A percentile compares a stretch with the other conserved stretches of the same genome.
phyloP scores from a whole-genome alignment of 768 basidiomycete genomes.

The Phylloporus sp. region DNA sequence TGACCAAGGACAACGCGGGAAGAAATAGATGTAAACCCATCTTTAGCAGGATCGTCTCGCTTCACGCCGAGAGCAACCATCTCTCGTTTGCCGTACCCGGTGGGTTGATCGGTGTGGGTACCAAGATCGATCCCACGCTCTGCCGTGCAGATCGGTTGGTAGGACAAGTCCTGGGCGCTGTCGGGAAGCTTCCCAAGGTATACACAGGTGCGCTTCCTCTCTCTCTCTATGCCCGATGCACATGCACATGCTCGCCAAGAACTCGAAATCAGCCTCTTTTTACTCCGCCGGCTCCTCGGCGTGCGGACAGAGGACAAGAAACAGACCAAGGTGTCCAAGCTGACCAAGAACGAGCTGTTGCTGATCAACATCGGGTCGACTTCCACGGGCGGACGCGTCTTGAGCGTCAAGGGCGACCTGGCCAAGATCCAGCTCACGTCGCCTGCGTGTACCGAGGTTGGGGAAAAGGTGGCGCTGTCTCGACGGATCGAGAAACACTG shows the following conservation, averaged over 20 bases:
- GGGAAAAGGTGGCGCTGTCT: slow-evolving; percentile 95
- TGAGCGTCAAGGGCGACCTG: slow-evolving; percentile 91
- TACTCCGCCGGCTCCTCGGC: slow-evolving; percentile 92
- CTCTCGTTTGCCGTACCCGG: slow-evolving; percentile 95
- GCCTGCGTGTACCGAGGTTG: slow-evolving; percentile 94
- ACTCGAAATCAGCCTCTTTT: slow-evolving; percentile 89
- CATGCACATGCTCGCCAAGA: slow-evolving; percentile 36
- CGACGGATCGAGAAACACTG: slow-evolving; percentile 97
- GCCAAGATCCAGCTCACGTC: slow-evolving; percentile 92
- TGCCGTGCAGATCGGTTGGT: slow-evolving; percentile 96
- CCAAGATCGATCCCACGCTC: slow-evolving; percentile 91
- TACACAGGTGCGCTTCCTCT: slow-evolving; percentile 60
- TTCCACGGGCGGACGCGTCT: slow-evolving; percentile 92
- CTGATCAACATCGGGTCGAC: slow-evolving; percentile 99
- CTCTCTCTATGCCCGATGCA: too few species aligned
- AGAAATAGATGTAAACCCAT: slow-evolving; percentile 92
- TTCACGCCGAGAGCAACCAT: slow-evolving; percentile 94
- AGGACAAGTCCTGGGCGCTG: slow-evolving; percentile 92
- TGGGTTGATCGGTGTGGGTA: slow-evolving; percentile 97
- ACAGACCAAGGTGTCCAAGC: slow-evolving; percentile 91
- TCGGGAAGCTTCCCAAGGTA: slow-evolving; percentile 90
- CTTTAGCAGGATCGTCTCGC: slow-evolving; percentile 83
- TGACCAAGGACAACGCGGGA: slow-evolving; percentile 90
- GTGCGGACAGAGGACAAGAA: slow-evolving; percentile 99
- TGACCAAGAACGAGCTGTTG: slow-evolving; percentile 86